Conservation (phyloP, 2,329 filamentous ascomycete genomes). For the Ilyonectria sp. region DNA sequence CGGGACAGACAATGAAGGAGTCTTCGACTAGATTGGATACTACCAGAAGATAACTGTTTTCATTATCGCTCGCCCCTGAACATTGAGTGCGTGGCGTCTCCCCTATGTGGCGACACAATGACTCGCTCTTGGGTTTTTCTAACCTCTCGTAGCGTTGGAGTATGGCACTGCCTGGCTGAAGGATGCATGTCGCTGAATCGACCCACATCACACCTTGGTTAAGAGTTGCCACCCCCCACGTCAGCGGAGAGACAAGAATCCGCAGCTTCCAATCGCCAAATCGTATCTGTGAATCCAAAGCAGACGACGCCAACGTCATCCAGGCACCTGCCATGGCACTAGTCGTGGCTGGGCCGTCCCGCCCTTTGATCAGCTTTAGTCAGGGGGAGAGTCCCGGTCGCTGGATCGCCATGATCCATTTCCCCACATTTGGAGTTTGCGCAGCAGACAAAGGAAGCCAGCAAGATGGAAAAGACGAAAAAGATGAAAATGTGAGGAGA, state of each 20-base stretch:
- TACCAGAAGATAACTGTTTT: neutral
- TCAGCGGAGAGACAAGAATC: neutral
- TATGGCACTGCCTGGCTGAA: neutral
- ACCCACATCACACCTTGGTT: neutral
- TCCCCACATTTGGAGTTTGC: neutral
- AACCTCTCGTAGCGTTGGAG: neutral
- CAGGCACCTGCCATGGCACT: neutral
- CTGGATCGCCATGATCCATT: neutral
- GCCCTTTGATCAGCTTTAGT: neutral
- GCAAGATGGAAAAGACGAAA: too few species aligned
- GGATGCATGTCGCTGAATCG: too few species aligned
- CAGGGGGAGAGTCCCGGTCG: neutral
- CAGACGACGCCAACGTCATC: neutral
- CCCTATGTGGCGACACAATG: too few species aligned
- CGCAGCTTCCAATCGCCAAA: neutral
- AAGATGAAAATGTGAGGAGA: too few species aligned
- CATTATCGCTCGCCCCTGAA: neutral
- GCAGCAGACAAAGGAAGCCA: neutral
- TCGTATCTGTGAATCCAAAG: neutral
- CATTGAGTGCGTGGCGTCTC: neutral
- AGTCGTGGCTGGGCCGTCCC: neutral
- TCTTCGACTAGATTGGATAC: slow-evolving; percentile 1
- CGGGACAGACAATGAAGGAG: neutral
- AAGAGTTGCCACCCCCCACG: neutral
- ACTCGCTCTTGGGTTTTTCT: too few species aligned